A percentile compares a stretch with the other conserved stretches of the same genome.
phyloP scores from a whole-genome alignment of 192 early-diverging fungal species.

The Oehlia diaphana region DNA sequence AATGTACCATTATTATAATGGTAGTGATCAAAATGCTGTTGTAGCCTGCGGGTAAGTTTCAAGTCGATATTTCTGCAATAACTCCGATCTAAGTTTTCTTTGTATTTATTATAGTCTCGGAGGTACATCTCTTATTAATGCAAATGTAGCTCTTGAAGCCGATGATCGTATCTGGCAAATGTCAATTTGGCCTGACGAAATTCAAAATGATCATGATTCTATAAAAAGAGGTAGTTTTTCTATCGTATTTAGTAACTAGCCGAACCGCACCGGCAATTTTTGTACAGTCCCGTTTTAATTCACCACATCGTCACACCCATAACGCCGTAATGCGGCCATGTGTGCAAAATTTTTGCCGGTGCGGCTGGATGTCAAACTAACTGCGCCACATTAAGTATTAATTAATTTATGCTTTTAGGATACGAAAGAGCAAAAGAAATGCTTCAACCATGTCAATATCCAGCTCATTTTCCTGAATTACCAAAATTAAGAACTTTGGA shows the following conservation, averaged over 20 bases:
- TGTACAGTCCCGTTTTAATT: no score
- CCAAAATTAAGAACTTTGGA: slow-evolving; percentile 43
- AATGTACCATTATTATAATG: slow-evolving; percentile 43
- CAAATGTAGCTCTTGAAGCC: slow-evolving; percentile 42
- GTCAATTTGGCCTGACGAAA: slow-evolving; percentile 40
- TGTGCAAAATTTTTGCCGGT: no score
- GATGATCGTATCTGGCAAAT: slow-evolving; percentile 41
- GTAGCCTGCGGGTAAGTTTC: slow-evolving; percentile 40
- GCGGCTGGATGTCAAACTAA: no score
- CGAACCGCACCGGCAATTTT: no score
- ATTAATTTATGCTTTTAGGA: background rate
- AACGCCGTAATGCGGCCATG: no score
- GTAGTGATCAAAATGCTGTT: slow-evolving; percentile 42
- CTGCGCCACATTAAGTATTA: background rate
- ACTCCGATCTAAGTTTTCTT: background rate
- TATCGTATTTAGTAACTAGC: no score
- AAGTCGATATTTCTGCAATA: background rate
- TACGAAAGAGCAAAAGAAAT: slow-evolving; percentile 41
- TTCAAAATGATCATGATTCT: slow-evolving; percentile 31
- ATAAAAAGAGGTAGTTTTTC: background rate
- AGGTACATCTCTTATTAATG: slow-evolving; percentile 49
- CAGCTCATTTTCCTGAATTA: slow-evolving; percentile 41
- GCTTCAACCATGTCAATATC: slow-evolving; percentile 42
- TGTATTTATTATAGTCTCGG: slow-evolving; percentile 36
- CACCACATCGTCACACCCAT: no score